These are phyloP conservation scores for Lolium multiflorum DNA, from an alignment of 176 grass and related monocot species.

Conservation along the genomic window DNA sequence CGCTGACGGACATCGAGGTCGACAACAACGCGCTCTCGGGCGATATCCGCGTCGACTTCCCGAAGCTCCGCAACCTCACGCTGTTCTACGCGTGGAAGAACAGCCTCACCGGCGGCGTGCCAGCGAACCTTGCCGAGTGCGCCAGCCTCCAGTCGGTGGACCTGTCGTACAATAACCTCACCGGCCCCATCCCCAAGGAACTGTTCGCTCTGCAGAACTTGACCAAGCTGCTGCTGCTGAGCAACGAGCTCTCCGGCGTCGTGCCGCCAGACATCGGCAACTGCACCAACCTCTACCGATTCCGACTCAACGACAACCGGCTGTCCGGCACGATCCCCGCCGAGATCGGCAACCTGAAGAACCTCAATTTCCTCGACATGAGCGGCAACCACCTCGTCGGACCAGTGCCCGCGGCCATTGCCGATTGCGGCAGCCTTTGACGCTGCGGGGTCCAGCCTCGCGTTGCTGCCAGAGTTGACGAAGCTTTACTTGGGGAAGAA, in stretches of 20 bases:
- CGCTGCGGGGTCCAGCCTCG: conserved; percentile 50
- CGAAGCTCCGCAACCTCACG: conserved; percentile 69
- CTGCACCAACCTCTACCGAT: conserved; percentile 79
- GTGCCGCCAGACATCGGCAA: conserved; percentile 85
- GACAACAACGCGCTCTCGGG: conserved; percentile 94
- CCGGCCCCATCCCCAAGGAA: conserved; percentile 68
- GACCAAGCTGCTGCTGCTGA: conserved; percentile 83
- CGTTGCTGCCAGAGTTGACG: conserved; percentile 68
- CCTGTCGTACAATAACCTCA: conserved; percentile 93
- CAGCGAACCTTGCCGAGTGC: conserved; percentile 65
- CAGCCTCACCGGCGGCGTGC: conserved; percentile 77
- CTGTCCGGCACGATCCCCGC: conserved; percentile 68
- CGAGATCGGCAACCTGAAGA: conserved; percentile 76
- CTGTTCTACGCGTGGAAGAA: conserved; percentile 99
- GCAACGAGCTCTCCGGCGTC: conserved; percentile 80
- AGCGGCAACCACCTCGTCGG: conserved; percentile 81
- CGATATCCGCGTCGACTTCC: conserved; percentile 77
- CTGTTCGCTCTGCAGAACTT: conserved; percentile 79
- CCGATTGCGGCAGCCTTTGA: conserved; percentile 66
- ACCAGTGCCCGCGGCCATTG: conserved; percentile 62
- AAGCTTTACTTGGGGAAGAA: conserved; percentile 81
- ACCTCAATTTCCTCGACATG: conserved; percentile 88
- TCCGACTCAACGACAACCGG: conserved; percentile 79
- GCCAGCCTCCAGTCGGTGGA: conserved; percentile 75
- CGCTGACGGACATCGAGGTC: conserved; percentile 78